phyloP scores from a whole-genome alignment of 2,329 filamentous ascomycete species.

The Pseudocercospora cruenta region DNA sequence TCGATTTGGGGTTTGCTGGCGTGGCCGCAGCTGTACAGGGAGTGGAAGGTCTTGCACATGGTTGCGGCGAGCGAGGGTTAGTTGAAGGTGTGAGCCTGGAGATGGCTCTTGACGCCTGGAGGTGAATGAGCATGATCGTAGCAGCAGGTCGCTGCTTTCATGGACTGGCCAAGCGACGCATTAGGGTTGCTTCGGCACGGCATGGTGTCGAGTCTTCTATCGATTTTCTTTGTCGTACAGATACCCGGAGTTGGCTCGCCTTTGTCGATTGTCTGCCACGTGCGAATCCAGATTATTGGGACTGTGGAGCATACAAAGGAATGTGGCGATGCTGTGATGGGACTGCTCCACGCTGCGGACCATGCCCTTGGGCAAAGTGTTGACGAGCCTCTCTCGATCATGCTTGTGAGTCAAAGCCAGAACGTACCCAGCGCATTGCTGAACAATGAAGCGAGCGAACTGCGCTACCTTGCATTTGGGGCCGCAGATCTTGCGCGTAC shows the following conservation, averaged over 20 bases:
- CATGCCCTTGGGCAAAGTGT: background rate
- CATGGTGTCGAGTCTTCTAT: background rate
- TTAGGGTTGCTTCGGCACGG: background rate
- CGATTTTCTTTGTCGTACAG: background rate
- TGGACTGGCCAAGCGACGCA: background rate
- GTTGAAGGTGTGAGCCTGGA: background rate
- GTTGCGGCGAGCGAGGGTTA: background rate
- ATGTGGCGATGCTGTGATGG: background rate
- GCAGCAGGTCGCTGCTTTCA: background rate
- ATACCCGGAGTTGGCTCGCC: background rate
- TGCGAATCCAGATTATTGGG: background rate
- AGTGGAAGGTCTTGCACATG: slow-evolving; percentile 16
- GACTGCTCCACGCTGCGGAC: background rate
- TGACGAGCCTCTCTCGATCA: background rate
- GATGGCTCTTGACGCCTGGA: background rate
- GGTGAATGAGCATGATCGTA: background rate
- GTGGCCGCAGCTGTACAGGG: slow-evolving; percentile 16
- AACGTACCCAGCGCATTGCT: background rate
- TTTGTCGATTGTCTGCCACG: slow-evolving; percentile 2
- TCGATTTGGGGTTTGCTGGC: slow-evolving; percentile 6
- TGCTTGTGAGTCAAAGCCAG: background rate
- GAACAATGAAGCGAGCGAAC: background rate
- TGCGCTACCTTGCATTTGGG: background rate
- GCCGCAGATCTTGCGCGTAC: background rate
- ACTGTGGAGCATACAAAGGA: background rate